A percentile compares a stretch with the other conserved stretches of the same genome.
These are phyloP conservation scores for Hymenoscyphus fructigenus DNA, from an alignment of 2,329 filamentous ascomycete species.

Conservation along the genomic window DNA sequence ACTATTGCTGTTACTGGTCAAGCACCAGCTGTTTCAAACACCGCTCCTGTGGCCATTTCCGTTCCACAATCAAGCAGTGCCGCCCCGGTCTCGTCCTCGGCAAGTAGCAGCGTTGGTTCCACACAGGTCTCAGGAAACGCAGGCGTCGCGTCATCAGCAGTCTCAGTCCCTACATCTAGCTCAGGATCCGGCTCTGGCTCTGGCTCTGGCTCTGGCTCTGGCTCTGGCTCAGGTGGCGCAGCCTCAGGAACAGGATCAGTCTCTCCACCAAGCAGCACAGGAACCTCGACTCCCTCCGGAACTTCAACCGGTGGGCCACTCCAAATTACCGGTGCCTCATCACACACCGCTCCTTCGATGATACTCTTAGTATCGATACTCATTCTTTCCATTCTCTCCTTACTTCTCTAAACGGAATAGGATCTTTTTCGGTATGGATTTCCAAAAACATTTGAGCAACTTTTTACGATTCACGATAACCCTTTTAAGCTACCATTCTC, in stretches of 20 bases:
- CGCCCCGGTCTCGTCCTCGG: neutral
- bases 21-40: conserved; percentile 13
- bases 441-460: neutral
- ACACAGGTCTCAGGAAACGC: neutral
- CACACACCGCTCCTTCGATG: conserved; percentile 6
- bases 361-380: conserved; percentile 2
- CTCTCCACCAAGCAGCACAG: neutral
- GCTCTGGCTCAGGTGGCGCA: neutral
- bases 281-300: neutral
- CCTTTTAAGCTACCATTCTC: neutral
- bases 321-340: conserved; percentile 7
- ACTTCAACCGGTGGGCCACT: neutral
- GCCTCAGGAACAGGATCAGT: neutral
- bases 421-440: neutral
- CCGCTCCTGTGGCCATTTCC: conserved; percentile 1
- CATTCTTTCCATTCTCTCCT: conserved; percentile 8
- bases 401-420: conserved; percentile 8
- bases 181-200: neutral
- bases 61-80: neutral
- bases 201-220: no score
- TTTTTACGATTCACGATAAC: neutral
- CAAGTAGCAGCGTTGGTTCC: neutral
- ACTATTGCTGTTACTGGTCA: conserved; percentile 14
- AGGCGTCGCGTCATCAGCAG: neutral
- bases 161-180: neutral